Conservation (phyloP, 768 basidiomycete genomes). For the Dioszegia crocea region DNA sequence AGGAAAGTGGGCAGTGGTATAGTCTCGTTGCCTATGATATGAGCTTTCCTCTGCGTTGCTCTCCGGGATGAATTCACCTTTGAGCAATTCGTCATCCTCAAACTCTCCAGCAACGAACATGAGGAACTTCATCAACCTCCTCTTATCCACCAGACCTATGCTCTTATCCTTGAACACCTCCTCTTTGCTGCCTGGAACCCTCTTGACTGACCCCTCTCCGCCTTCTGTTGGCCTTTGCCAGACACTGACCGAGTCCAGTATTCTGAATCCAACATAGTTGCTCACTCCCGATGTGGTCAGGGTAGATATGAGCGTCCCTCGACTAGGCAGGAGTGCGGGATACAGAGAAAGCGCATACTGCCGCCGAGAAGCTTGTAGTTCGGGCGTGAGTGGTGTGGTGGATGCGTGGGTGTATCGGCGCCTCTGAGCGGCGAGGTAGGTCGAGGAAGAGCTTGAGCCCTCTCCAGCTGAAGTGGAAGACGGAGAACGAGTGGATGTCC, state of each 20-base stretch:
- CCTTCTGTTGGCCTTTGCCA: slow-evolving; percentile 40
- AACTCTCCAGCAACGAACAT: slow-evolving; percentile 74
- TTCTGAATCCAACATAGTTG: slow-evolving; percentile 82
- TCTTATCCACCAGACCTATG: slow-evolving; percentile 74
- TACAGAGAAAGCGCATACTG: slow-evolving; percentile 82
- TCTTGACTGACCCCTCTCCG: slow-evolving; percentile 51
- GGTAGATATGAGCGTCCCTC: slow-evolving; percentile 72
- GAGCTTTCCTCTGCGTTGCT: not conserved
- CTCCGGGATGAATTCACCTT: slow-evolving; percentile 16
- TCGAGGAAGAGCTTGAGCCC: slow-evolving; percentile 2
- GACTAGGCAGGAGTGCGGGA: slow-evolving; percentile 73
- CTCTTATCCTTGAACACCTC: slow-evolving; percentile 82
- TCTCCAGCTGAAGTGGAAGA: slow-evolving; percentile 12
- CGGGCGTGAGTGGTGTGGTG: slow-evolving; percentile 19
- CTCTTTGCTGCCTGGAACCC: slow-evolving; percentile 85
- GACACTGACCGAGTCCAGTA: slow-evolving; percentile 57
- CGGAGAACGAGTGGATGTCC: slow-evolving; percentile 53
- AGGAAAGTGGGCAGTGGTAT: slow-evolving; percentile 64
- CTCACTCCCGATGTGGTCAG: slow-evolving; percentile 78
- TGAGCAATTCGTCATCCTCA: slow-evolving; percentile 52
- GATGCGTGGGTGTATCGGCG: slow-evolving; percentile 16
- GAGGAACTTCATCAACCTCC: slow-evolving; percentile 86
- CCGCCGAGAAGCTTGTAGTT: slow-evolving; percentile 54
- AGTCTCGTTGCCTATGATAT: slow-evolving; percentile 54
- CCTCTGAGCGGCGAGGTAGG: slow-evolving; percentile 5